Evolutionary conservation across 805 yeast species (phyloP), one percentile per base, ranked within the genome.

Genomic region (Barnettozyma wickerhamii): DNA sequence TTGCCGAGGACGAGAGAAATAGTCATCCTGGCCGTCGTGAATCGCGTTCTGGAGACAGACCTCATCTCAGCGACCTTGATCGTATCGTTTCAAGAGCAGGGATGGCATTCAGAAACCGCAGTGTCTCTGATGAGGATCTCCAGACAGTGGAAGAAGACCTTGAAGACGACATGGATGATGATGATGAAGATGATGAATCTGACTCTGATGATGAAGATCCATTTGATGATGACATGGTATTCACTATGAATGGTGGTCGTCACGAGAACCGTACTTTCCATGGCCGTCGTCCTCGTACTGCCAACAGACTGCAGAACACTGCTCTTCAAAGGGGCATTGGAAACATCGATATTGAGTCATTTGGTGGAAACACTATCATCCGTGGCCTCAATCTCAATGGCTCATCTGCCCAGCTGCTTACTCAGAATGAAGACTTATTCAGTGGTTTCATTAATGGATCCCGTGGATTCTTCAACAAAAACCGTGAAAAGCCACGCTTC

Each of bases 131-230:
- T 30, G 50, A 42, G 15, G 50, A 35, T 5, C 42, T 42, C 7
- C 47, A 35, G 3, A 28, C 35, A 14, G 55, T 44, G 23, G 49
- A 44, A 12, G 26, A 23, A 23, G 26, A n/a, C n/a, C n/a, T n/a
- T n/a, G n/a, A n/a, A n/a, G n/a, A n/a, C n/a, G n/a, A n/a, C n/a
- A n/a, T n/a, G n/a, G n/a, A n/a, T 13, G 38, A 27, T 2, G 38
- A 36, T 26, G 47, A 39, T 5, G 29, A 38, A 24, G 53, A 36
- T 13, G 38, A 35, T 24, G 47, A 35, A 0, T 40, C 36, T 15
- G 46, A 35, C 14, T 56, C 49, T 12, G 53, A 49, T 7, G 60
- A 49, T 7, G 55, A 51, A 58, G 33, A 48, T 53, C 18, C 48
- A 49, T 26, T 38, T 3, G 37, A 33, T 18, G 38, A 35, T 10